Conservation (phyloP, 768 basidiomycete genomes). For the Rhizopogon salebrosus region DNA sequence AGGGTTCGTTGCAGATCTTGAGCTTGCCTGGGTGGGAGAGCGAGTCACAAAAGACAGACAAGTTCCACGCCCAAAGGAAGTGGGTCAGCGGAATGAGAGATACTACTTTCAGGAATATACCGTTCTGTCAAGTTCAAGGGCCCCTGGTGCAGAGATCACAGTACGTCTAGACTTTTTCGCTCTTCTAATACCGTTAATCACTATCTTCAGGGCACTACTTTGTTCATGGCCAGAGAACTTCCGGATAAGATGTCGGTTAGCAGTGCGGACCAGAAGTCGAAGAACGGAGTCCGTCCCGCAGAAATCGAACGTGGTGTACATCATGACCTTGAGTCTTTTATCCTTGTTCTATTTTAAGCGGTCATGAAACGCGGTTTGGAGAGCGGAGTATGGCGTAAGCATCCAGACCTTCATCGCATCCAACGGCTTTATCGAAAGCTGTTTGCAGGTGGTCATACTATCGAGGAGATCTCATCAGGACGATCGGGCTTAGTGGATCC, state of each 20-base stretch:
- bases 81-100: background rate
- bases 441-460: too few species aligned
- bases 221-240: background rate
- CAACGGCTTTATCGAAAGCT: too few species aligned
- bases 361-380: background rate
- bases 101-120: background rate
- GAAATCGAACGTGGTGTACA: background rate
- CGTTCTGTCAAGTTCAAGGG: background rate
- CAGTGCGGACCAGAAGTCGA: too few species aligned
- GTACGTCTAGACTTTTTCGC: background rate
- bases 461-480: too few species aligned
- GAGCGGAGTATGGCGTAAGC: background rate
- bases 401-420: background rate
- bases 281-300: too few species aligned
- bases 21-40: background rate
- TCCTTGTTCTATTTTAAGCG: background rate
- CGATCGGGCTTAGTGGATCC: too few species aligned
- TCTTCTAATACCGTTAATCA: background rate
- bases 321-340: background rate
- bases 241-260: background rate
- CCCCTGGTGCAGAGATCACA: background rate
- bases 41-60: too few species aligned
- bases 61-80: background rate
- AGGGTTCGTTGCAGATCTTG: background rate
- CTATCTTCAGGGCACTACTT: background rate